Conservation (phyloP, 495 filamentous ascomycete species). For the Aspergillus sclerotiicarbonarius region DNA sequence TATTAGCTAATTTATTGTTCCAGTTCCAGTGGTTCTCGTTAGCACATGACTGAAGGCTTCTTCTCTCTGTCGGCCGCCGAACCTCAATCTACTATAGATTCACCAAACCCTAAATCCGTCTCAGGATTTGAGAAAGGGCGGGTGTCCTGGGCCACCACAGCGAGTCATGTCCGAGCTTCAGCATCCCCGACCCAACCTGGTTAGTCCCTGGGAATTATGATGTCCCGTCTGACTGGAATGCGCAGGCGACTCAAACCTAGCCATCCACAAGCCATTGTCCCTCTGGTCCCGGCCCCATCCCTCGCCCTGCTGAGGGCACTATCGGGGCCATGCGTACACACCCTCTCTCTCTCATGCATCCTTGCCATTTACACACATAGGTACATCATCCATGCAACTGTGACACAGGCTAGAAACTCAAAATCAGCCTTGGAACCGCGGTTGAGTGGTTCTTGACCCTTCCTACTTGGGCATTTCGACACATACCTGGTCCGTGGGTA, state of each 20-base stretch:
- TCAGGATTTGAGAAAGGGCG: background rate
- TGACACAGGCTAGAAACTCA: background rate
- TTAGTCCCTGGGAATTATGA: background rate
- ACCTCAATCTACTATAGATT: background rate
- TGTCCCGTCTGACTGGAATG: constrained; percentile 13
- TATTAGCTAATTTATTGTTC: constrained; percentile 1
- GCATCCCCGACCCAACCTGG: background rate
- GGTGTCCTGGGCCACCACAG: background rate
- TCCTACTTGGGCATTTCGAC: background rate
- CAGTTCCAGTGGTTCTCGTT: background rate
- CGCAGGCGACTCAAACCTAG: constrained; percentile 5
- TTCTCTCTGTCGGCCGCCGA: background rate
- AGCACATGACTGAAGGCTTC: background rate
- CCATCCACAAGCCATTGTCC: background rate
- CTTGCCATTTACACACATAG: background rate
- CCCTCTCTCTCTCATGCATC: background rate
- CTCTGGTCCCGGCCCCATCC: background rate
- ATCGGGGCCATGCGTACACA: background rate
- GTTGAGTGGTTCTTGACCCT: background rate
- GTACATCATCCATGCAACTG: background rate
- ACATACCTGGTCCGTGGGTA: background rate
- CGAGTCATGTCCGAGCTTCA: background rate
- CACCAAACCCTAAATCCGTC: background rate
- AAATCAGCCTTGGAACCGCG: background rate
- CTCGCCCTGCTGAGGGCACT: background rate